Evolutionary conservation across 192 early-diverging fungal species (phyloP).

Genomic region (Borealophlyctis nickersoniae): DNA sequence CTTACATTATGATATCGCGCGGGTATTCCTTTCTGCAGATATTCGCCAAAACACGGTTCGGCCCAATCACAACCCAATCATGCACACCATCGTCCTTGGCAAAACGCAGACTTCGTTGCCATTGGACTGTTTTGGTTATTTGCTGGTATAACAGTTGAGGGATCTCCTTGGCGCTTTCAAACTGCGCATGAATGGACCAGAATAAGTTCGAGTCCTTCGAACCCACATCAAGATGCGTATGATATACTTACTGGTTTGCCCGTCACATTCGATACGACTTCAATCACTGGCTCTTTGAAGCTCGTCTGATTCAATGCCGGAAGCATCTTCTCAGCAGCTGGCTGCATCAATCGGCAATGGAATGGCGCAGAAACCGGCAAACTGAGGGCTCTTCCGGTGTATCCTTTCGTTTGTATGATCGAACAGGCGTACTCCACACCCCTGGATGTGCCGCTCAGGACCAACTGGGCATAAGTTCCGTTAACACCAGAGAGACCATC

Average conservation of each 20-base stretch:
- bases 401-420: slow-evolving; percentile 73
- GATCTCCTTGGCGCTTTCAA: slow-evolving; percentile 57
- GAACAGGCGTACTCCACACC: slow-evolving; percentile 85
- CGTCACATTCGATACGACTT: slow-evolving; percentile 92
- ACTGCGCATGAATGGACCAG: slow-evolving; percentile 26
- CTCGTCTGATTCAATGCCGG: slow-evolving; percentile 65
- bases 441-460: slow-evolving; percentile 82
- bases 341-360: slow-evolving; percentile 89
- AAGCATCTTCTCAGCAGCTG: slow-evolving; percentile 74
- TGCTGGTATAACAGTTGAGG: slow-evolving; percentile 68
- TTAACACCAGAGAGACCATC: too few relatives aligned
- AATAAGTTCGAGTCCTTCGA: too few relatives aligned
- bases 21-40: slow-evolving; percentile 84
- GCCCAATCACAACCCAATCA: slow-evolving; percentile 84
- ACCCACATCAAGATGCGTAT: too few relatives aligned
- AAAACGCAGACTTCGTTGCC: slow-evolving; percentile 81
- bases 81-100: slow-evolving; percentile 75
- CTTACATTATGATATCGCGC: slow-evolving; percentile 4
- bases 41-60: slow-evolving; percentile 85
- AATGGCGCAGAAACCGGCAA: slow-evolving; percentile 96
- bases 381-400: slow-evolving; percentile 82
- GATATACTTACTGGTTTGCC: slow-evolving; percentile 67
- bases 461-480: slow-evolving; percentile 57
- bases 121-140: slow-evolving; percentile 82
- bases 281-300: slow-evolving; percentile 71